Evolutionary conservation across 805 yeast species (phyloP), one percentile per base, ranked within the genome.

Genomic region (Dipodascus albidus): DNA sequence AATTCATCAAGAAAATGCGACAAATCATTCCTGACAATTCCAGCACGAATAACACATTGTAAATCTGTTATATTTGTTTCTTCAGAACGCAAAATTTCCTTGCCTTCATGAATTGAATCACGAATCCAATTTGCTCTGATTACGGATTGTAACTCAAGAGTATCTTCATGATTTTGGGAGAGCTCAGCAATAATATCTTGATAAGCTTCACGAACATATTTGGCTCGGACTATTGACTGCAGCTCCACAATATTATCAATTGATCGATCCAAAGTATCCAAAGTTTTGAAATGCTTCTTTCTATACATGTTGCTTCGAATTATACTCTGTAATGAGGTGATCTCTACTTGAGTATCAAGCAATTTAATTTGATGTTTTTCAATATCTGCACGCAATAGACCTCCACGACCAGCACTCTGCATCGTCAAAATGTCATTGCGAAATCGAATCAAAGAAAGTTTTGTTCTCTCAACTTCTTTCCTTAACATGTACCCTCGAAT

Each of bases 81-180:
- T 21, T 47, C 49, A 21, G n/a, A 17, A 6, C 6, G 6, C 24
- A 47, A 27, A n/a, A 3, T 22, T 6, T 47, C 19, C 47, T 47
- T 49, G 11, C 53, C 42, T 23, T 17, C 19, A n/a, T 42, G 23
- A 48, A 50, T 42, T 2, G 14, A 68, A 60, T 81, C 82, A 56
- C 95, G 71, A 0, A 75, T 67, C 23, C 82, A 68, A 3, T 82
- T 77, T 23, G 91, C 95, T 58, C 89, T 74, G 53, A 82, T 70
- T 3, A 68, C 59, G 0, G 86, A 74, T 65, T 87, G 93, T 2
- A 85, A 56, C 1, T 65, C 62, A 1, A 74, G 61, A 1, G 81
- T 61, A 1, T 70, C 61, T 21, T 57, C 57, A n/a, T 57, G 60
- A 31, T 61, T 49, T 44, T 51, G 51, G 23, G 55, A 56, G 9